Conservation (phyloP, 2,329 filamentous ascomycete genomes). For the Lachnellula occidentalis region DNA sequence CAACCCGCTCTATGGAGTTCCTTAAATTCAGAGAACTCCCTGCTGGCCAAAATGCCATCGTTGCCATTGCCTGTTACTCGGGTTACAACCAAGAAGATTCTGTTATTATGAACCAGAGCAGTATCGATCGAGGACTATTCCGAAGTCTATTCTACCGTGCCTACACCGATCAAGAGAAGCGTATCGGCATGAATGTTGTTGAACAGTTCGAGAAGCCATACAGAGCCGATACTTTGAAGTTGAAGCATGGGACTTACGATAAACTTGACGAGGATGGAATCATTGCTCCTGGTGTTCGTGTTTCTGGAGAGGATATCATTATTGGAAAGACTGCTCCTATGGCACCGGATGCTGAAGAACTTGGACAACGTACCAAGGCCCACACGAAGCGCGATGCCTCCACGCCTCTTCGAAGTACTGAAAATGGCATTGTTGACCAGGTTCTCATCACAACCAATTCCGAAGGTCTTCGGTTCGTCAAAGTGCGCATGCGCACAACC, state of each 20-base stretch:
- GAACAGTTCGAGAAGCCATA: slow-evolving; percentile 96
- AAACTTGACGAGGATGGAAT: slow-evolving; percentile 97
- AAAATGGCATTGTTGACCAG: slow-evolving; percentile 93
- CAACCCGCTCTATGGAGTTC: slow-evolving; percentile 97
- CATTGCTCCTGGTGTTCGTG: slow-evolving; percentile 85
- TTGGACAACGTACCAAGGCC: slow-evolving; percentile 82
- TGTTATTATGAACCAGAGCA: slow-evolving; percentile 99
- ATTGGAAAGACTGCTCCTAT: slow-evolving; percentile 98
- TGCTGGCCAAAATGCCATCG: slow-evolving; percentile 95
- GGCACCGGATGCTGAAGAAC: slow-evolving; percentile 84
- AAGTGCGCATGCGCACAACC: slow-evolving; percentile 93
- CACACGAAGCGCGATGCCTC: slow-evolving; percentile 95
- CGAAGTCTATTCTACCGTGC: slow-evolving; percentile 96
- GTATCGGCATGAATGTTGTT: slow-evolving; percentile 85
- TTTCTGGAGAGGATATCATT: slow-evolving; percentile 97
- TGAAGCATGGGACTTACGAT: slow-evolving; percentile 95
- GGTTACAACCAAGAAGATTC: slow-evolving; percentile 99
- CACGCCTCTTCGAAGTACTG: slow-evolving; percentile 88
- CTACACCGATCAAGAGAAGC: slow-evolving; percentile 96
- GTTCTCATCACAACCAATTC: slow-evolving; percentile 92
- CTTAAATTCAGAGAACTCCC: slow-evolving; percentile 96
- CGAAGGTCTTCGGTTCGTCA: slow-evolving; percentile 92
- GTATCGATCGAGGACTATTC: slow-evolving; percentile 95
- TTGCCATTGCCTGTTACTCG: slow-evolving; percentile 94
- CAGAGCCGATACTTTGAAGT: slow-evolving; percentile 76